Evolutionary conservation across 1,284 basidiomycete species (phyloP).

Genomic region (Termitomyces sp.): DNA sequence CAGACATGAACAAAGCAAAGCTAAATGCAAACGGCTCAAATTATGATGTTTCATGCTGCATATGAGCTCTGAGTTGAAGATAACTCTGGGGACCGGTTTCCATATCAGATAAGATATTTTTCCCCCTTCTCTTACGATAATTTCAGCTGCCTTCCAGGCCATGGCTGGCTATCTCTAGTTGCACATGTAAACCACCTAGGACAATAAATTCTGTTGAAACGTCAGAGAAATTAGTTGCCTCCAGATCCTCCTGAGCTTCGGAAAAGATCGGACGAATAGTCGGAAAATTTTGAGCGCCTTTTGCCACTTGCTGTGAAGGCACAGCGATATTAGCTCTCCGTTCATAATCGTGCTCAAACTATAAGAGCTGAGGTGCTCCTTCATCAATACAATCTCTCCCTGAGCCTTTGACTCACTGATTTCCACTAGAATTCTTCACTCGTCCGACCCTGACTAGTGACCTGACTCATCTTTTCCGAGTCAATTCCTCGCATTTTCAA

Average conservation of each 20-base stretch:
- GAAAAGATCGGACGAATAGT: constrained; percentile 1
- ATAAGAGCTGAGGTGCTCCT: background rate
- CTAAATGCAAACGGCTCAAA: too few relatives aligned
- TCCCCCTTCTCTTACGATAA: background rate
- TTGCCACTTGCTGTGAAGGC: constrained; percentile 14
- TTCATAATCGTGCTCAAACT: background rate
- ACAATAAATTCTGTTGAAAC: background rate
- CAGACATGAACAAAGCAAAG: too few relatives aligned
- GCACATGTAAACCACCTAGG: too few relatives aligned
- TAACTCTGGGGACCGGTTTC: too few relatives aligned
- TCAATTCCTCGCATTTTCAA: background rate
- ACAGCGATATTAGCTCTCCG: constrained; percentile 6
- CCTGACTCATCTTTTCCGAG: background rate
- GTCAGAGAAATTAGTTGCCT: background rate
- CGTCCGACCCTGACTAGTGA: constrained; percentile 4
- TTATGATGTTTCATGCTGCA: too few relatives aligned
- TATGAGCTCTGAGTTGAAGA: too few relatives aligned
- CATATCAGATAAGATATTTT: background rate
- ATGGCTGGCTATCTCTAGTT: too few relatives aligned
- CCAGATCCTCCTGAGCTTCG: background rate
- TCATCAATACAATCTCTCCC: background rate
- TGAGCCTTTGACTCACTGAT: background rate
- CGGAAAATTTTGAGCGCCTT: constrained; percentile 7
- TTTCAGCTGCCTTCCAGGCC: background rate
- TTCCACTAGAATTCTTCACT: background rate